phyloP scores from a whole-genome alignment of 2,329 filamentous ascomycete species.

The Pezicula carpinea region DNA sequence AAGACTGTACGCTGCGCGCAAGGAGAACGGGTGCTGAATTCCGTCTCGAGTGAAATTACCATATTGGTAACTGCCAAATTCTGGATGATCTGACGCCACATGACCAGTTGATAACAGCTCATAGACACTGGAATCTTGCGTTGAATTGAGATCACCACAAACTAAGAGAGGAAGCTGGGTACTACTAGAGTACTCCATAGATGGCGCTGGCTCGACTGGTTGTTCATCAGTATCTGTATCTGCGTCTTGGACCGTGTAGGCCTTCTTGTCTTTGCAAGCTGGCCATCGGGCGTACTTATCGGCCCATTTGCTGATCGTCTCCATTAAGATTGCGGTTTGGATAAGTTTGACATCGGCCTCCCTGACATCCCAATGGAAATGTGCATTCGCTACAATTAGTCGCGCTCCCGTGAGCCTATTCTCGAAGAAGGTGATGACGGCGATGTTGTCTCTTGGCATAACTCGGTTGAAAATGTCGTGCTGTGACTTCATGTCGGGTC shows the following conservation, averaged over 20 bases:
- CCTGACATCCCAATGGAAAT: conserved; percentile 90
- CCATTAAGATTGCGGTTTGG: conserved; percentile 92
- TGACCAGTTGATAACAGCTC: conserved; percentile 80
- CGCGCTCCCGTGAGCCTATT: conserved; percentile 86
- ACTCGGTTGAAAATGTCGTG: conserved; percentile 98
- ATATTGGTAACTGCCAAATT: conserved; percentile 78
- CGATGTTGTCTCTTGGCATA: conserved; percentile 98
- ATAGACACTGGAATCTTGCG: conserved; percentile 81
- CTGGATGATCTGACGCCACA: conserved; percentile 72
- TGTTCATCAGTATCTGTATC: conserved; percentile 45
- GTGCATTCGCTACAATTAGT: conserved; percentile 88
- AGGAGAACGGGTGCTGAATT: conserved; percentile 89
- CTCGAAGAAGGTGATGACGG: conserved; percentile 86
- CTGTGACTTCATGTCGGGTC: conserved; percentile 94
- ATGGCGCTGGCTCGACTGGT: conserved; percentile 66
- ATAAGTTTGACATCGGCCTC: conserved; percentile 94
- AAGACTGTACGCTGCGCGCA: conserved; percentile 83
- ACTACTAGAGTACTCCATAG: conserved; percentile 79
- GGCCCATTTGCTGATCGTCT: conserved; percentile 79
- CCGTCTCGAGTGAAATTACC: conserved; percentile 90
- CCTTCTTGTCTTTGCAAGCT: conserved; percentile 71
- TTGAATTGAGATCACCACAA: conserved; percentile 96
- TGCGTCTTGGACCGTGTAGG: conserved; percentile 32
- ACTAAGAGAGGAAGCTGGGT: conserved; percentile 87
- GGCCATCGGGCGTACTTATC: conserved; percentile 80